A percentile compares a stretch with the other conserved stretches of the same genome.
Conservation (phyloP, 192 early-diverging fungal species). For the Chytriomyces sp. region DNA sequence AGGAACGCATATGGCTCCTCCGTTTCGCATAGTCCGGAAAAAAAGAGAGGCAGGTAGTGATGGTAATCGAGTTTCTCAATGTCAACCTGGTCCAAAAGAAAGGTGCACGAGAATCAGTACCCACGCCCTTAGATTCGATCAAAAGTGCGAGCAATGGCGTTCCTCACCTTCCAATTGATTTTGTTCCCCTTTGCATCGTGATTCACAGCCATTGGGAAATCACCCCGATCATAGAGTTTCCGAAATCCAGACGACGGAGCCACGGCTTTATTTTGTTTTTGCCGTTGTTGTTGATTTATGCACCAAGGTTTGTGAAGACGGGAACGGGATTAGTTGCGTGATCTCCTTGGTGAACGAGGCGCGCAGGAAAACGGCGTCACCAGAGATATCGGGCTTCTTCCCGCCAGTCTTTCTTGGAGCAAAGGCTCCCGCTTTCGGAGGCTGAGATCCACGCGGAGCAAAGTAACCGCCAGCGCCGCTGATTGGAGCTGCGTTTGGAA, state of each 20-base stretch:
- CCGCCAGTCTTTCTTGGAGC: slow-evolving; percentile 43
- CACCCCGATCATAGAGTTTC: slow-evolving; percentile 65
- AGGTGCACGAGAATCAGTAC: background rate
- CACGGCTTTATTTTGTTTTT: slow-evolving; percentile 28
- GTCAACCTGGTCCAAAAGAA: slow-evolving; percentile 53
- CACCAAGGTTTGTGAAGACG: background rate
- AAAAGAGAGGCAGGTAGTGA: slow-evolving; percentile 70
- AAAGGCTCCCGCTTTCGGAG: slow-evolving; percentile 68
- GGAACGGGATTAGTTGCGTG: background rate
- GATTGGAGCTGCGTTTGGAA: slow-evolving; percentile 27
- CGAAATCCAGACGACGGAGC: slow-evolving; percentile 52
- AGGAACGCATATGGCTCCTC: slow-evolving; percentile 69
- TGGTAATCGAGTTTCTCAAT: slow-evolving; percentile 72
- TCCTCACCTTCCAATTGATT: slow-evolving; percentile 65
- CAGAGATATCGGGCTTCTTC: slow-evolving; percentile 35
- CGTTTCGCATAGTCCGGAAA: slow-evolving; percentile 67
- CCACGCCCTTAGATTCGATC: background rate
- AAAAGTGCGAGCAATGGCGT: slow-evolving; percentile 2
- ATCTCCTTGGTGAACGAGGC: background rate
- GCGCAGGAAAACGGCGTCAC: background rate
- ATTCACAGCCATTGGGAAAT: slow-evolving; percentile 67
- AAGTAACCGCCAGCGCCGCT: slow-evolving; percentile 63
- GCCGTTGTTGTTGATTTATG: background rate
- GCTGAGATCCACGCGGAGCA: slow-evolving; percentile 59
- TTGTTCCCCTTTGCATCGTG: slow-evolving; percentile 71